Percentiles rank a stretch among this genome's conserved stretches.
Conservation (phyloP, 176 grass and related monocot genomes). For the Ampelocalamus luodianensis region DNA sequence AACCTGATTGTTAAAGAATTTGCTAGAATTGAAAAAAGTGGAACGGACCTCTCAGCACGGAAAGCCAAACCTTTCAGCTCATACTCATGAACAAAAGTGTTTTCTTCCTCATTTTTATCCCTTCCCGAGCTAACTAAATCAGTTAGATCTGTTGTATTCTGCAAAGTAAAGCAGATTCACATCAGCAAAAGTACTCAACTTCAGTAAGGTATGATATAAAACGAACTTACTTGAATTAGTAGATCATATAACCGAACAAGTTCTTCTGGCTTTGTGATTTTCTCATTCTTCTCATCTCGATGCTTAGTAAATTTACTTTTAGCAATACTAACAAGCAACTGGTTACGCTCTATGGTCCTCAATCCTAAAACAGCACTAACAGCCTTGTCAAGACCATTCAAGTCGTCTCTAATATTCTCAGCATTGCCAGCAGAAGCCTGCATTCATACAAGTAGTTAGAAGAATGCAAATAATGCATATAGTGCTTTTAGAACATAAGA, state of each 20-base stretch:
- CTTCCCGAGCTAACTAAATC: conserved; percentile 97
- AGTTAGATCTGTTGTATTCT: conserved; percentile 92
- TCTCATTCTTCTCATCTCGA: conserved; percentile 84
- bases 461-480: not conserved
- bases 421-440: conserved; percentile 86
- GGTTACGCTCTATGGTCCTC: conserved; percentile 92
- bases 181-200: conserved; percentile 44
- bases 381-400: conserved; percentile 97
- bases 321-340: conserved; percentile 79
- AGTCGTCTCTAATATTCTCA: conserved; percentile 89
- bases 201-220: conserved; percentile 36
- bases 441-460: conserved; percentile 28
- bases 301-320: conserved; percentile 97
- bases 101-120: conserved; percentile 85
- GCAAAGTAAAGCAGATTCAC: conserved; percentile 39
- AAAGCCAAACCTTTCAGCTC: conserved; percentile 77
- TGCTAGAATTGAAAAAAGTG: conserved; percentile 8
- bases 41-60: conserved; percentile 77
- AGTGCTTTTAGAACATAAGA: conserved; percentile 16
- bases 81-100: conserved; percentile 71
- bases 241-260: conserved; percentile 94
- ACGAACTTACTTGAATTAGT: conserved; percentile 72
- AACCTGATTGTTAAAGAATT: not conserved
- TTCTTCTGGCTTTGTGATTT: conserved; percentile 96
- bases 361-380: conserved; percentile 91